These are phyloP conservation scores for Cercospora zeae-maydis DNA, from an alignment of 2,329 filamentous ascomycete genomes.

Conservation along the genomic window DNA sequence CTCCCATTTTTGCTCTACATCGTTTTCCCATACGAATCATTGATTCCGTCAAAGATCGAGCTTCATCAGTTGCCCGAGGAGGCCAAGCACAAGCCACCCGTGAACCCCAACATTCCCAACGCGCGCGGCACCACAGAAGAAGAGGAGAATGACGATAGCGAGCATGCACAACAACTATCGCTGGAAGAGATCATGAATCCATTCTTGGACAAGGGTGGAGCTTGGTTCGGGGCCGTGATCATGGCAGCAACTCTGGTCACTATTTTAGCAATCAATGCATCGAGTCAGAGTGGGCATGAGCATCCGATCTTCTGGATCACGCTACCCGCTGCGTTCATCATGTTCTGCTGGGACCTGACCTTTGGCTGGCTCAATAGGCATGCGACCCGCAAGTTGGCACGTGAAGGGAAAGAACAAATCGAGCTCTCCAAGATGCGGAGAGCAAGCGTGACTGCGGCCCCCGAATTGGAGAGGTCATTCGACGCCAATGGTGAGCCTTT, in stretches of 20 bases:
- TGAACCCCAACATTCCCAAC: constrained; percentile 70
- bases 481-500: neutral
- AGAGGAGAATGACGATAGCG: constrained; percentile 41
- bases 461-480: constrained; percentile 1
- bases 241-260: constrained; percentile 67
- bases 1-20: constrained; percentile 69
- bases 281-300: constrained; percentile 49
- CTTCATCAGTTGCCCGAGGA: constrained; percentile 65
- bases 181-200: constrained; percentile 74
- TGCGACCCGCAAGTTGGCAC: constrained; percentile 61
- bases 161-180: constrained; percentile 55
- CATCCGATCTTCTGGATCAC: constrained; percentile 66
- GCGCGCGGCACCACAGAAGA: constrained; percentile 56
- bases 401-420: constrained; percentile 49
- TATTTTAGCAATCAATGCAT: constrained; percentile 63
- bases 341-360: constrained; percentile 64
- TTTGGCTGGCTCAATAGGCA: constrained; percentile 62
- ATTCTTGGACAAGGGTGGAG: constrained; percentile 64
- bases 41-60: constrained; percentile 63
- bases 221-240: constrained; percentile 60
- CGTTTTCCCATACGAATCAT: constrained; percentile 60
- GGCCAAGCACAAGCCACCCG: constrained; percentile 53
- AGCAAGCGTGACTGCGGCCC: constrained; percentile 21
- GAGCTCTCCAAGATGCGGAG: constrained; percentile 44
- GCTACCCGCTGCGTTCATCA: constrained; percentile 63